Evolutionary conservation across 306 rosid species (phyloP), one percentile per base, ranked within the genome.

Genomic region (Trichosanthes truncata): DNA sequence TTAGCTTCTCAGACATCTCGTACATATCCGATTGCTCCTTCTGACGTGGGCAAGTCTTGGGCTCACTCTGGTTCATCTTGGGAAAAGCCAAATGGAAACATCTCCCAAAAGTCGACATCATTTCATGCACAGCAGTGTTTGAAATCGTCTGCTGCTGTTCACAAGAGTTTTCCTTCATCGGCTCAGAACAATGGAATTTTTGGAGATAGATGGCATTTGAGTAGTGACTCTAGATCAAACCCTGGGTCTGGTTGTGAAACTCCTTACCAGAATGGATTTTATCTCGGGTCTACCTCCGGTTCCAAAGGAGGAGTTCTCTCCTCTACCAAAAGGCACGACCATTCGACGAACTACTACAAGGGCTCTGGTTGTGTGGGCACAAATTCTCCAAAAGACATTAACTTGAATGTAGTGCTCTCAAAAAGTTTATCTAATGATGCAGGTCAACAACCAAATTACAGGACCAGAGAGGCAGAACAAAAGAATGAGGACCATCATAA

Each of bases 351-450:
- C 61, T 80, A 79, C 82, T 20, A 33, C 81, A 87, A 83, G 82
- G 91, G 84, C 82, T 87, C 91, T 45, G 86, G 83, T 89, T 78
- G 80, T 59, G 62, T 82, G 71, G 90, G 81, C 57, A 72, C 60
- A 80, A 92, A 84, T 83, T 79, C 93, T 80, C 84, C 83, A 21
- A 91, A 81, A 81, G 93, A 85, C 80, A 81, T 89, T 57, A 92
- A 92, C 89, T 89, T 94, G 89, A 90, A 90, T 85, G 89, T 75
- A 76, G 77, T 80, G 85, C 84, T 88, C 84, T 82, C 90, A 5
- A 90, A 87, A 55, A 82, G 88, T 75, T 89, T 93, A 41, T 83
- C 88, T 53, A 81, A 87, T 77, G 80, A 81, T 76, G 82, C 78
- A 23, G 67, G 63, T 81, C 83, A 83, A 23, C 81, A 79, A 78